A percentile compares a stretch with the other conserved stretches of the same genome.
These are phyloP conservation scores for Taphrina confusa DNA, from an alignment of 1,139 yeast species.

Conservation along the genomic window DNA sequence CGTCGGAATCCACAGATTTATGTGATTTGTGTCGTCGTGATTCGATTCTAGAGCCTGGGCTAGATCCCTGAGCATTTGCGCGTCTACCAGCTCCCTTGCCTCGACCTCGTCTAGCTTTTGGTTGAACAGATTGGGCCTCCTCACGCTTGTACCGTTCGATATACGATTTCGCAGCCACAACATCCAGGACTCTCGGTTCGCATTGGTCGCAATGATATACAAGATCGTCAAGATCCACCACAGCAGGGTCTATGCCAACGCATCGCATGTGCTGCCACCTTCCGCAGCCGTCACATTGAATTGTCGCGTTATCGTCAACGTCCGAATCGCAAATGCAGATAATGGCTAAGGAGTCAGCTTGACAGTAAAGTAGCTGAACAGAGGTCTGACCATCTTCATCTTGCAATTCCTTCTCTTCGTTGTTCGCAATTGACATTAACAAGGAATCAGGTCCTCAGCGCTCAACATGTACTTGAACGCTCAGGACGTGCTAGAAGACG, in stretches of 20 bases:
- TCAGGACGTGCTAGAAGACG: neutral
- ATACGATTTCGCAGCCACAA: conserved; percentile 51
- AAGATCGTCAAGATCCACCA: conserved; percentile 67
- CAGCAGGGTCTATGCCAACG: conserved; percentile 72
- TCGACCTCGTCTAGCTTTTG: conserved; percentile 23
- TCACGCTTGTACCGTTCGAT: conserved; percentile 42
- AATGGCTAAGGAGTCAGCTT: conserved; percentile 9
- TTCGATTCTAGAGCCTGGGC: conserved; percentile 9
- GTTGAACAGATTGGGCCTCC: conserved; percentile 38
- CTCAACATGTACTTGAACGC: conserved; percentile 19
- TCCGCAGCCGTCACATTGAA: conserved; percentile 77
- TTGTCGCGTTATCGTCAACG: conserved; percentile 28
- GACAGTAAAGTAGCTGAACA: neutral
- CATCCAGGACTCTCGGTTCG: conserved; percentile 62
- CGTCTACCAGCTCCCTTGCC: conserved; percentile 22
- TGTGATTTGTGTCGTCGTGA: conserved; percentile 1
- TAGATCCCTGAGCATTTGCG: neutral
- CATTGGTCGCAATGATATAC: conserved; percentile 75
- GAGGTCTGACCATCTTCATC: conserved; percentile 11
- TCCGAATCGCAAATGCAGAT: conserved; percentile 32
- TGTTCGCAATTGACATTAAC: conserved; percentile 19
- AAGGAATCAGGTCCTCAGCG: conserved; percentile 8
- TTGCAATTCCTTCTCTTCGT: conserved; percentile 26
- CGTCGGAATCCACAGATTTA: conserved; percentile 2
- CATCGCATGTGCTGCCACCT: conserved; percentile 98